Conservation (phyloP, 345 rosid species). For the Ceriops decandra region DNA sequence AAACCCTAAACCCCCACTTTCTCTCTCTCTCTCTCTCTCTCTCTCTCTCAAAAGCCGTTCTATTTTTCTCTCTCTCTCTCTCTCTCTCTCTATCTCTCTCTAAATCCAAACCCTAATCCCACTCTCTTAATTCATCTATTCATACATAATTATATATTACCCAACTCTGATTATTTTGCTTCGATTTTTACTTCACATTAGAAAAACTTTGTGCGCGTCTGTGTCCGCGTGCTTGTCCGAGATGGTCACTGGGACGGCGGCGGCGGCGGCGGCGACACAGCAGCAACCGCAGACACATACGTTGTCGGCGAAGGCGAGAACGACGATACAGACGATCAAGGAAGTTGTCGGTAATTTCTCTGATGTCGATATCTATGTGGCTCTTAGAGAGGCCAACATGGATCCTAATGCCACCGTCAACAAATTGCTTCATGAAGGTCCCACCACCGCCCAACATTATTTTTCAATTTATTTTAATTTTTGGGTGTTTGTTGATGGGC, state of each 20-base stretch:
- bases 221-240: slow-evolving; percentile 8
- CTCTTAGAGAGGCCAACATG: slow-evolving; percentile 71
- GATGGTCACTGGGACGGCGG: slow-evolving; percentile 36
- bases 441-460: neutral
- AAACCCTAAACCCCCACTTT: slow-evolving; percentile 28
- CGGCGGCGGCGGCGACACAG: neutral
- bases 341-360: slow-evolving; percentile 77
- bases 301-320: slow-evolving; percentile 48
- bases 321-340: slow-evolving; percentile 60
- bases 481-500: neutral
- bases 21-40: slow-evolving; percentile 10
- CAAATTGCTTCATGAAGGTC: slow-evolving; percentile 78
- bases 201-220: neutral
- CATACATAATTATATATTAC: neutral
- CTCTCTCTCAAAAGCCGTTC: slow-evolving; percentile 27
- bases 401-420: slow-evolving; percentile 77
- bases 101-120: slow-evolving; percentile 40
- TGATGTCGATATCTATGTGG: slow-evolving; percentile 62
- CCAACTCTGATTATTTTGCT: neutral
- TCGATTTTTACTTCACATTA: no score
- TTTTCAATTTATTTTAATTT: neutral
- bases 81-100: neutral
- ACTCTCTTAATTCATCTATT: neutral
- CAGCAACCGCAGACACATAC: slow-evolving; percentile 26
- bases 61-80: slow-evolving; percentile 3